Evolutionary conservation across 139 green algal species (phyloP).

Genomic region (Chlorella sp.): DNA sequence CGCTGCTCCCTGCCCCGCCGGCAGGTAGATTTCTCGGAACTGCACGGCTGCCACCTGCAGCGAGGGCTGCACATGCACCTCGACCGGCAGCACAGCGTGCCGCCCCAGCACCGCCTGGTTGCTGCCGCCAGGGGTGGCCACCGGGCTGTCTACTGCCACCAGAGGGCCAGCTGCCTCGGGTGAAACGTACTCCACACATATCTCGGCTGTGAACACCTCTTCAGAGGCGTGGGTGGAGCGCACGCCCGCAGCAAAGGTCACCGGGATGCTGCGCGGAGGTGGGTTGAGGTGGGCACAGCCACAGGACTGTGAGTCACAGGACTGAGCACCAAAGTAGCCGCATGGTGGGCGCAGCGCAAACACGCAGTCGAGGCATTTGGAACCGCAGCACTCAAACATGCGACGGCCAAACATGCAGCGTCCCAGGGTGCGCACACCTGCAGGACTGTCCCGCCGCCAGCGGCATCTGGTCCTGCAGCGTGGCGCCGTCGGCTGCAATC

Average conservation of each 20-base stretch:
- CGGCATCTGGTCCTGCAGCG: constrained; percentile 29
- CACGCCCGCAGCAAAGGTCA: constrained; percentile 19
- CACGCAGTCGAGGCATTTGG: no score
- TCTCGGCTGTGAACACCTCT: constrained; percentile 13
- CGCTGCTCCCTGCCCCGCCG: background rate
- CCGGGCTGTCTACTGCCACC: background rate
- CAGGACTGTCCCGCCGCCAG: constrained; percentile 25
- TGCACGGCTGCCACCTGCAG: constrained; percentile 32
- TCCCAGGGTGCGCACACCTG: no score
- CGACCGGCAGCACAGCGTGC: constrained; percentile 14
- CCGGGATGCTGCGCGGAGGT: constrained; percentile 12
- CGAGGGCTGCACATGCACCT: constrained; percentile 43
- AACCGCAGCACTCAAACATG: no score
- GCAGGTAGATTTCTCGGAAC: constrained; percentile 33
- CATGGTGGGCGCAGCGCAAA: no score
- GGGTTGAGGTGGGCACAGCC: no score
- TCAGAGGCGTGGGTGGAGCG: constrained; percentile 17
- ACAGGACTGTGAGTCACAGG: no score
- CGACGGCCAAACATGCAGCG: no score
- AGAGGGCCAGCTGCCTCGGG: constrained; percentile 1
- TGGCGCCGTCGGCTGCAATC: constrained; percentile 13
- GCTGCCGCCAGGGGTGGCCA: constrained; percentile 1
- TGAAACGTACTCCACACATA: constrained; percentile 41
- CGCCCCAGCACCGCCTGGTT: constrained; percentile 29
- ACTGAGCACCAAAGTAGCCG: no score